These are phyloP conservation scores for Ascochyta viciae-villosae DNA, from an alignment of 2,329 filamentous ascomycete genomes.

Conservation along the genomic window DNA sequence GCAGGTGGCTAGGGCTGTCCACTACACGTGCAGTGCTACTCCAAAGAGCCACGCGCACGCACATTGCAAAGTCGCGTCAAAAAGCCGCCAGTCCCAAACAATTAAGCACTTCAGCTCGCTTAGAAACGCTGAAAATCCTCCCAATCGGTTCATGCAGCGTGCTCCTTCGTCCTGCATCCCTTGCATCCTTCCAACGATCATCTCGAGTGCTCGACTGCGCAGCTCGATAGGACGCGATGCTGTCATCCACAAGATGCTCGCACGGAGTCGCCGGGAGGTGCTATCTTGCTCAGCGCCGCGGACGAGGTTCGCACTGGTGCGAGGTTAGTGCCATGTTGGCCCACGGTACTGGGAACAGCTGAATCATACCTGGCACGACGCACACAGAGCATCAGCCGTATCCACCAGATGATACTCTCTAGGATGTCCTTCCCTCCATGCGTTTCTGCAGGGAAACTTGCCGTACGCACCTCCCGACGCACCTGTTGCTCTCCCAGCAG, in stretches of 20 bases:
- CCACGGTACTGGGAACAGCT: slow-evolving; percentile 18
- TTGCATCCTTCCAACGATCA: slow-evolving; percentile 12
- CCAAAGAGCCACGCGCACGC: slow-evolving; percentile 10
- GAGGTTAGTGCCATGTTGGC: slow-evolving; percentile 24
- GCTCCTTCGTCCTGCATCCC: slow-evolving; percentile 7
- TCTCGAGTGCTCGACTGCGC: slow-evolving; percentile 1
- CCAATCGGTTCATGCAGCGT: slow-evolving; percentile 2
- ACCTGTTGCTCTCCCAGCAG: slow-evolving; percentile 31
- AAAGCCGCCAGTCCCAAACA: slow-evolving; percentile 16
- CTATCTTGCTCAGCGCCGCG: slow-evolving; percentile 16
- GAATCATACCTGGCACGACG: slow-evolving; percentile 34
- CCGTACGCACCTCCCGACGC: slow-evolving; percentile 32
- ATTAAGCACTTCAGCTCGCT: slow-evolving; percentile 13
- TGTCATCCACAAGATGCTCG: neutral
- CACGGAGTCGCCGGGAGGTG: slow-evolving; percentile 11
- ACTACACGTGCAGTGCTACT: slow-evolving; percentile 9
- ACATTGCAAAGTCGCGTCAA: slow-evolving; percentile 7
- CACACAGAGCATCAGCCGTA: slow-evolving; percentile 27
- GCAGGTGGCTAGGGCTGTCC: slow-evolving; percentile 1
- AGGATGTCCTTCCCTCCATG: slow-evolving; percentile 29
- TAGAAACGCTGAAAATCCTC: slow-evolving; percentile 10
- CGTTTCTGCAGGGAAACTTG: slow-evolving; percentile 31
- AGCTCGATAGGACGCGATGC: slow-evolving; percentile 1
- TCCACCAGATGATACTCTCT: slow-evolving; percentile 28
- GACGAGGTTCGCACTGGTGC: slow-evolving; percentile 32